A percentile compares a stretch with the other conserved stretches of the same genome.
phyloP scores from a whole-genome alignment of 2,329 filamentous ascomycete genomes.

The Colletotrichum acutatum region DNA sequence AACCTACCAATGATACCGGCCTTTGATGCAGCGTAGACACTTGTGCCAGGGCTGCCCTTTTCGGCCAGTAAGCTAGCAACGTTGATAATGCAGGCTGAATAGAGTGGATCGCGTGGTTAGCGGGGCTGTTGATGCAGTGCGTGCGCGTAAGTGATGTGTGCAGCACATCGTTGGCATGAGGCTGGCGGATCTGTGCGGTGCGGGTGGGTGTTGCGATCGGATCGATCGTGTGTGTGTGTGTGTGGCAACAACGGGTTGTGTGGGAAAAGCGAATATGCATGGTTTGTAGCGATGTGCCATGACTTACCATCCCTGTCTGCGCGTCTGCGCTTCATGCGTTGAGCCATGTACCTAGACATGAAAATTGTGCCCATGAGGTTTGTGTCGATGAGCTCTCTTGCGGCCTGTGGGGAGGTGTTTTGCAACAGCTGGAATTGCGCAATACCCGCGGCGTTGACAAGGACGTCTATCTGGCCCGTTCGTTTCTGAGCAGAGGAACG shows the following conservation, averaged over 20 bases:
- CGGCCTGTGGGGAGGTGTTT: slow-evolving; percentile 58
- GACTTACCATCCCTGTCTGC: slow-evolving; percentile 40
- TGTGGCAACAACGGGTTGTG: slow-evolving; percentile 2
- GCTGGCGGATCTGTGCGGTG: slow-evolving; percentile 17
- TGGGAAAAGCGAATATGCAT: not conserved
- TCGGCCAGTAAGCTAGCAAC: slow-evolving; percentile 79
- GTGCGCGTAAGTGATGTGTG: not conserved
- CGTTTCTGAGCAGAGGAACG: slow-evolving; percentile 7
- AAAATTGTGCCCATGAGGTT: slow-evolving; percentile 77
- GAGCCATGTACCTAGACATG: slow-evolving; percentile 65
- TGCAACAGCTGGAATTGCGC: slow-evolving; percentile 74
- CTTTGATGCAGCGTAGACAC: slow-evolving; percentile 82
- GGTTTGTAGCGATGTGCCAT: slow-evolving; percentile 2
- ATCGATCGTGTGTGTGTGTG: not conserved
- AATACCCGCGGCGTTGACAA: slow-evolving; percentile 85
- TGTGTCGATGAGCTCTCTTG: slow-evolving; percentile 71
- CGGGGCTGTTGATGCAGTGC: slow-evolving; percentile 8
- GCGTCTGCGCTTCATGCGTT: slow-evolving; percentile 54
- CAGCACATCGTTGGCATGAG: not conserved
- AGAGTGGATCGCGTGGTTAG: slow-evolving; percentile 20
- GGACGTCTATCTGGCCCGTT: slow-evolving; percentile 58
- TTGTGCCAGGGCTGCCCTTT: slow-evolving; percentile 76
- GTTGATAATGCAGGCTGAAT: slow-evolving; percentile 80
- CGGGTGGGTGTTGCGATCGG: slow-evolving; percentile 3
- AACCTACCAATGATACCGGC: slow-evolving; percentile 77